phyloP scores from a whole-genome alignment of 371 early-diverging fungal genomes.

The Mucor mucedo region DNA sequence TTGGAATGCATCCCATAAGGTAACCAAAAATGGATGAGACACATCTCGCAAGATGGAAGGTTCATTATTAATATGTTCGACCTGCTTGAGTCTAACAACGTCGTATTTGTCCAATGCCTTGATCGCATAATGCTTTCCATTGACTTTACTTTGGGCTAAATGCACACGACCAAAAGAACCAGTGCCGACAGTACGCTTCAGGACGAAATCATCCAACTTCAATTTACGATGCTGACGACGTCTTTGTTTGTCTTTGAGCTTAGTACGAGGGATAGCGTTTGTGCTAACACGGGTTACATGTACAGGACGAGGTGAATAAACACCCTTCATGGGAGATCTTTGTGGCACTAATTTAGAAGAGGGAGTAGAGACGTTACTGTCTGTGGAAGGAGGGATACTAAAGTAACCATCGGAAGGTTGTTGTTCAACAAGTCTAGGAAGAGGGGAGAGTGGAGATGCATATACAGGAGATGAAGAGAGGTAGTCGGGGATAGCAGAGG shows the following conservation, averaged over 20 bases:
- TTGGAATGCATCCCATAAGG: conserved; percentile 91
- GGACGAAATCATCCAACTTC: conserved; percentile 36
- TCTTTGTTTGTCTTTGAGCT: conserved; percentile 10
- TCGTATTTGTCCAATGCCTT: conserved; percentile 92
- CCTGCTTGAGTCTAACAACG: conserved; percentile 94
- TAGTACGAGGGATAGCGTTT: conserved; percentile 27
- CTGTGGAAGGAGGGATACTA: conserved; percentile 11
- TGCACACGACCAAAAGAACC: conserved; percentile 77
- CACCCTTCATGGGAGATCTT: conserved; percentile 22
- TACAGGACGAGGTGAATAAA: conserved; percentile 21
- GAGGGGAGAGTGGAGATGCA: conserved; percentile 36
- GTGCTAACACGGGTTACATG: conserved; percentile 27
- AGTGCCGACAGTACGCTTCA: conserved; percentile 69
- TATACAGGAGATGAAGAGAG: conserved; percentile 29
- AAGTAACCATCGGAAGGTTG: conserved; percentile 20
- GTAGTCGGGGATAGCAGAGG: conserved; percentile 23
- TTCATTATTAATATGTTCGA: conserved; percentile 90
- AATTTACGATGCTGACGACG: conserved; percentile 30
- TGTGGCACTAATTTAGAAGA: conserved; percentile 11
- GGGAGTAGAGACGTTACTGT: not conserved
- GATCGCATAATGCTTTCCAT: conserved; percentile 78
- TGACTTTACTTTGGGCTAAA: conserved; percentile 54
- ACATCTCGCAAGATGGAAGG: conserved; percentile 82
- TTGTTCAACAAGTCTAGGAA: conserved; percentile 18
- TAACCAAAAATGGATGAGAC: conserved; percentile 90